phyloP scores from a whole-genome alignment of 352 stramenopile species.

The Phytophthora podocarpi region DNA sequence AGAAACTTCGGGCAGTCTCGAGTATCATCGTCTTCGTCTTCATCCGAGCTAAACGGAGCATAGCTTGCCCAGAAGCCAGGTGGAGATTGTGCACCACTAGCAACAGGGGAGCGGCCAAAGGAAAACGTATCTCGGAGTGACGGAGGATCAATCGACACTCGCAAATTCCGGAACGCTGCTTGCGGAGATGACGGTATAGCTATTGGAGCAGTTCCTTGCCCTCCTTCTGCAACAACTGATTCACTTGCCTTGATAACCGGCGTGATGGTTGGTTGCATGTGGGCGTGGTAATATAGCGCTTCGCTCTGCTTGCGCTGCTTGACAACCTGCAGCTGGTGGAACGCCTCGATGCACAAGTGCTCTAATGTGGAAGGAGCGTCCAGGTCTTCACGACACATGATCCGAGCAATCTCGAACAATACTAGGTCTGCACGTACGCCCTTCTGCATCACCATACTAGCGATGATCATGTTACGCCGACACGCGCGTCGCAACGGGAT shows the following conservation, averaged over 20 bases:
- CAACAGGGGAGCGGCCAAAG: constrained; percentile 35
- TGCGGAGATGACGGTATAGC: constrained; percentile 28
- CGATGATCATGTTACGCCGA: constrained; percentile 83
- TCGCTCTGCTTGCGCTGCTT: constrained; percentile 40
- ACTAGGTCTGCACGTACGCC: constrained; percentile 66
- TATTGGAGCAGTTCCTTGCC: constrained; percentile 13
- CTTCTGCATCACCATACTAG: constrained; percentile 79
- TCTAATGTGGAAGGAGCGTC: constrained; percentile 74
- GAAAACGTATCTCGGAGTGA: constrained; percentile 28
- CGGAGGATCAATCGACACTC: constrained; percentile 59
- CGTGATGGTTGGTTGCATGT: constrained; percentile 23
- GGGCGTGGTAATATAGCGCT: constrained; percentile 15
- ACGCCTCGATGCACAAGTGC: constrained; percentile 70
- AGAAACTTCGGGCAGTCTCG: not conserved
- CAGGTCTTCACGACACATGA: constrained; percentile 87
- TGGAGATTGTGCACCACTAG: constrained; percentile 60
- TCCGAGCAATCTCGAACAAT: constrained; percentile 76
- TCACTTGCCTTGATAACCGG: constrained; percentile 22
- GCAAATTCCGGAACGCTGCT: constrained; percentile 42
- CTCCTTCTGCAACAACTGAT: constrained; percentile 1
- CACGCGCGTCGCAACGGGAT: constrained; percentile 78
- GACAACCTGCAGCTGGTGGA: constrained; percentile 53
- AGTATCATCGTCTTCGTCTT: constrained; percentile 54
- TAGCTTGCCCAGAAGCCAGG: constrained; percentile 83
- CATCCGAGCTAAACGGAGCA: constrained; percentile 68